phyloP scores from a whole-genome alignment of 2,329 filamentous ascomycete species.

The Colletotrichum endophyticum region DNA sequence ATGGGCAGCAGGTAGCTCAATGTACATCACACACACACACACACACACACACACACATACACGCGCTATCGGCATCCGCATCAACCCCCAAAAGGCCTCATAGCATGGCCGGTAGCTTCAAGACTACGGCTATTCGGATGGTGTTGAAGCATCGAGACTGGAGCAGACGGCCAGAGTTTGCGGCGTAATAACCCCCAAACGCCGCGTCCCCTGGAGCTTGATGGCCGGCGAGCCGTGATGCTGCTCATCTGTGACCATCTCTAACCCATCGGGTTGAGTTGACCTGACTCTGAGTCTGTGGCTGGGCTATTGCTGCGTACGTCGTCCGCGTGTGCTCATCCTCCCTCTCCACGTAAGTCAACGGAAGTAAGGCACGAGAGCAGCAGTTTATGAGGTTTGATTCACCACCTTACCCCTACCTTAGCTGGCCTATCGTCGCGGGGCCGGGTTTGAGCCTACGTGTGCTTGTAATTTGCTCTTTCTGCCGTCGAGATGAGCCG shows the following conservation, averaged over 20 bases:
- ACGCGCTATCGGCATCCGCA: background rate
- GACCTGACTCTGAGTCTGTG: background rate
- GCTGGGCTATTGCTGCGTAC: background rate
- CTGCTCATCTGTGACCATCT: background rate
- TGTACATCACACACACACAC: background rate
- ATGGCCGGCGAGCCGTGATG: background rate
- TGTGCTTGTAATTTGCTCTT: background rate
- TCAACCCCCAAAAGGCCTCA: background rate
- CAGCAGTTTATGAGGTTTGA: background rate
- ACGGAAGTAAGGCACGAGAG: background rate
- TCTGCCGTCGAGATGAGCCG: background rate
- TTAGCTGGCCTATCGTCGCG: background rate
- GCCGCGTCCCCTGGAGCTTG: background rate
- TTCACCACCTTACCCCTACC: background rate
- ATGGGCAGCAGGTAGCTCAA: background rate
- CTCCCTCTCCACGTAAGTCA: conserved; percentile 1
- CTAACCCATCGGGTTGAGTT: background rate
- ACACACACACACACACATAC: background rate
- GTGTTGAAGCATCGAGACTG: background rate
- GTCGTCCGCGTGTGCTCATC: background rate
- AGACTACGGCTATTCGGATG: background rate
- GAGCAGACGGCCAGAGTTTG: background rate
- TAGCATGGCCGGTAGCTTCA: background rate
- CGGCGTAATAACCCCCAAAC: conserved; percentile 4
- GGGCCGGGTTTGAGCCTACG: background rate